A percentile compares a stretch with the other conserved stretches of the same genome.
Conservation (phyloP, 108 stramenopile species). For the Cyclotella distinguenda region DNA sequence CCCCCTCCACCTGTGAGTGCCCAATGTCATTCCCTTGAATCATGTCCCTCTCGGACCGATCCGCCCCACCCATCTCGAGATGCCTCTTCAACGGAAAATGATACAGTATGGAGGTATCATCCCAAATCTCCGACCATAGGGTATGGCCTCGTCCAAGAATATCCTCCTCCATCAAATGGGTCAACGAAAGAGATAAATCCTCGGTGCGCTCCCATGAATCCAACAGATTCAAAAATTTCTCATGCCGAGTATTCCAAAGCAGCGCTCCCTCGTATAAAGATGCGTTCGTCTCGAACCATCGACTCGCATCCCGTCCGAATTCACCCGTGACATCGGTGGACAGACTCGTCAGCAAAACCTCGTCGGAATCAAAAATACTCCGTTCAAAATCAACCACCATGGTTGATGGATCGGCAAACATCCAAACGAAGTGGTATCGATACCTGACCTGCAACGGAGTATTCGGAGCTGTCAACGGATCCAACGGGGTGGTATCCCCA, state of each 20-base stretch:
- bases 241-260: slow-evolving; percentile 10
- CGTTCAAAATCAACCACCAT: slow-evolving; percentile 13
- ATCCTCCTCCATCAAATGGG: too few species aligned
- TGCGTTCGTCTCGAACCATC: too few species aligned
- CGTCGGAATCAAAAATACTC: slow-evolving; percentile 1
- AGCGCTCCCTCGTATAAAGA: slow-evolving; percentile 4
- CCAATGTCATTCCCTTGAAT: neutral
- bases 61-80: neutral
- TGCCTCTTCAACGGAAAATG: slow-evolving; percentile 3
- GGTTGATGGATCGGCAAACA: slow-evolving; percentile 8
- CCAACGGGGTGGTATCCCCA: too few species aligned
- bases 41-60: neutral
- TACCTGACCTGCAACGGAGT: neutral
- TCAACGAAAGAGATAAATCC: too few species aligned
- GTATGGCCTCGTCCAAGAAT: too few species aligned
- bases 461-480: too few species aligned
- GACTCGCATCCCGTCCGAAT: too few species aligned
- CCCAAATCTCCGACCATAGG: neutral
- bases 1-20: neutral
- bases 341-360: slow-evolving; percentile 4
- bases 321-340: neutral
- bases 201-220: neutral
- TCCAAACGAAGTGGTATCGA: slow-evolving; percentile 13
- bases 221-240: neutral
- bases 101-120: slow-evolving; percentile 6